Evolutionary conservation across 148 eudicot genomes (phyloP), one percentile per base, ranked within the genome.

Genomic region (Pouteria glomerata): DNA sequence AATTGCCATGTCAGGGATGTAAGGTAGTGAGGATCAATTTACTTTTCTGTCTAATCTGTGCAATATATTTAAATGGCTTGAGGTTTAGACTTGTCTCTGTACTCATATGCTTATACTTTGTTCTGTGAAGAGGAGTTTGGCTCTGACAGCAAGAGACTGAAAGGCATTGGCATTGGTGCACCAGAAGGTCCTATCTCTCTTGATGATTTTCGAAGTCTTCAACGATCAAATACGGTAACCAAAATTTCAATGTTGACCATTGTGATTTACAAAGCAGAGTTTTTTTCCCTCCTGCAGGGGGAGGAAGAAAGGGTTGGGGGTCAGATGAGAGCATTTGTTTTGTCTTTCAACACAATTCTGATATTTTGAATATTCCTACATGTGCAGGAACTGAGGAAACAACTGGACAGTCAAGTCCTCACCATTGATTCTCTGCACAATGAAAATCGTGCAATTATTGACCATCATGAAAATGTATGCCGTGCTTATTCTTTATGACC

Each of bases 151-250:
- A 94, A 91, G 83, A 89, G 97, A 76, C 69, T 74, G n/a, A 89
- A 87, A 81, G 98, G 98, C 76, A 94, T 94, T 73, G 98, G 97
- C 29, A 86, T 94, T 72, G 96, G 97, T 76, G 89, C 90, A 77
- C 85, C 96, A 33, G 96, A 91, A 79, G 98, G 97, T 61, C 98
- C 98, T 65, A 74, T 94, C 73, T 91, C 97, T 72, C 97, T 94
- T 73, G 93, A 94, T 79, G 98, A 94, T 78, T 94, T 94, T 70
- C 93, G 97, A 23, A 89, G 93, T 73, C 90, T 94, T 77, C 97
- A 94, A 77, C 87, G 87, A 68, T 94, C 98, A 50, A 94, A 94
- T 72, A 83, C 78, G 98, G 98, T 94, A 91, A 44, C 18, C 14
- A 45, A 44, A 19, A 19, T 52, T 62, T 53, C 59, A 33, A 23